A percentile compares a stretch with the other conserved stretches of the same genome.
Evolutionary conservation across 768 basidiomycete species (phyloP).

Genomic region (Russula sp.): DNA sequence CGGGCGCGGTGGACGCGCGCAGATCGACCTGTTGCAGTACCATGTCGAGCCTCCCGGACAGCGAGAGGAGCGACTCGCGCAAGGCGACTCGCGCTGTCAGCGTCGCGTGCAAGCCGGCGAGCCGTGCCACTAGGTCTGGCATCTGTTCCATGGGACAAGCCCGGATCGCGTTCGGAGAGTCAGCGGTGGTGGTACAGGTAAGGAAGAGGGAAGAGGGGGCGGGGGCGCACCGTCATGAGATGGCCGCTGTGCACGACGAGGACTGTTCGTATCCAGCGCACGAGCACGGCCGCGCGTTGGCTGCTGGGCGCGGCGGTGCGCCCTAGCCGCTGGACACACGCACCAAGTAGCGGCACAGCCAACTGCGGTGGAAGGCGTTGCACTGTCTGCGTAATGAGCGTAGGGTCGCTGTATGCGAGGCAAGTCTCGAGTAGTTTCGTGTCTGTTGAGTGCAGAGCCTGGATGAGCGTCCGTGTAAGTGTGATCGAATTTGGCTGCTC

Average conservation of each 20-base stretch:
- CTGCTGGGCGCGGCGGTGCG: constrained; percentile 75
- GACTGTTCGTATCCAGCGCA: constrained; percentile 76
- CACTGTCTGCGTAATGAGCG: constrained; percentile 82
- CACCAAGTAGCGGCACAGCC: constrained; percentile 77
- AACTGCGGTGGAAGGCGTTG: constrained; percentile 80
- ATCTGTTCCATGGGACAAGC: constrained; percentile 47
- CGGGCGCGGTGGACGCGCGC: constrained; percentile 66
- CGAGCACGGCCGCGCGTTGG: constrained; percentile 63
- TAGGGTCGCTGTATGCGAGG: constrained; percentile 73
- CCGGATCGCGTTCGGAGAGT: not conserved
- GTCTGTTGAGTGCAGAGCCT: constrained; percentile 95
- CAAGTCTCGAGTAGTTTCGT: constrained; percentile 82
- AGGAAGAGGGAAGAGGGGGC: not conserved
- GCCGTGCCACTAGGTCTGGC: constrained; percentile 83
- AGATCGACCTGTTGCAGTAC: constrained; percentile 91
- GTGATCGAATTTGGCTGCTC: constrained; percentile 64
- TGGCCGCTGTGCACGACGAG: constrained; percentile 84
- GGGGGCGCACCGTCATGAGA: constrained; percentile 78
- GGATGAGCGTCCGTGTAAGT: constrained; percentile 88
- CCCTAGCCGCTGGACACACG: constrained; percentile 85
- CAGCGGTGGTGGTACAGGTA: not conserved
- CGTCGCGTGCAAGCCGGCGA: constrained; percentile 79
- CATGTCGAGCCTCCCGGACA: constrained; percentile 89
- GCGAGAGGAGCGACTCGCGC: constrained; percentile 76
- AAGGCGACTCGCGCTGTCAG: constrained; percentile 73